These are phyloP conservation scores for Solanum bulbocastanum DNA, from an alignment of 257 asterid species.

Conservation along the genomic window DNA sequence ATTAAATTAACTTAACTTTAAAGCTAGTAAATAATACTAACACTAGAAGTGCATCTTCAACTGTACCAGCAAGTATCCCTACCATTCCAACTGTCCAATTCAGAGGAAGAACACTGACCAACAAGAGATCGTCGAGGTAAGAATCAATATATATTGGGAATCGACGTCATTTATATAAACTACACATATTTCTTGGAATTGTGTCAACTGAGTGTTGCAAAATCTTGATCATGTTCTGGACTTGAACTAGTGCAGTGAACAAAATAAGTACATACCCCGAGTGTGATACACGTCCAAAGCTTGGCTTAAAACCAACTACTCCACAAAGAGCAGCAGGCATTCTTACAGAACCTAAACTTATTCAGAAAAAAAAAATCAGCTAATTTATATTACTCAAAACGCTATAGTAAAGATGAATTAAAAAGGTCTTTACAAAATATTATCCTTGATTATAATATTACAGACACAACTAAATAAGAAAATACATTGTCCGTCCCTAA, in stretches of 20 bases:
- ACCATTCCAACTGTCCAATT: constrained; percentile 91
- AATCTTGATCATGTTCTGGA: neutral
- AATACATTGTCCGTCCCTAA: too few species aligned
- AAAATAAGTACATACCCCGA: constrained; percentile 34
- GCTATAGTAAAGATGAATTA: too few species aligned
- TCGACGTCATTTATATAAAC: too few species aligned
- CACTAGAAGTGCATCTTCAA: constrained; percentile 81
- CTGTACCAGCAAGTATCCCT: constrained; percentile 75
- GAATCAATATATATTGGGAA: neutral
- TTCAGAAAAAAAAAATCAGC: neutral
- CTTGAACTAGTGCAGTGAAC: neutral
- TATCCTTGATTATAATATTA: too few species aligned
- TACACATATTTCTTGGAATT: neutral
- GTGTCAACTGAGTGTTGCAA: neutral
- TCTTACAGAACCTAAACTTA: constrained; percentile 66
- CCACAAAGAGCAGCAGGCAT: constrained; percentile 97
- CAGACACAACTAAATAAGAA: too few species aligned
- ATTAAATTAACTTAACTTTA: neutral
- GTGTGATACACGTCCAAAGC: constrained; percentile 77
- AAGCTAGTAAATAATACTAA: constrained; percentile 18
- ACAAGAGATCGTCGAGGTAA: neutral
- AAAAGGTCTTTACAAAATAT: too few species aligned
- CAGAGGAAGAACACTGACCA: constrained; percentile 69
- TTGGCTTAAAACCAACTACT: constrained; percentile 87
- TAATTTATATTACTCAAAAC: too few species aligned